Evolutionary conservation across 2,329 filamentous ascomycete genomes (phyloP), one percentile per base, ranked within the genome.

Genomic region (Claviceps monticola): DNA sequence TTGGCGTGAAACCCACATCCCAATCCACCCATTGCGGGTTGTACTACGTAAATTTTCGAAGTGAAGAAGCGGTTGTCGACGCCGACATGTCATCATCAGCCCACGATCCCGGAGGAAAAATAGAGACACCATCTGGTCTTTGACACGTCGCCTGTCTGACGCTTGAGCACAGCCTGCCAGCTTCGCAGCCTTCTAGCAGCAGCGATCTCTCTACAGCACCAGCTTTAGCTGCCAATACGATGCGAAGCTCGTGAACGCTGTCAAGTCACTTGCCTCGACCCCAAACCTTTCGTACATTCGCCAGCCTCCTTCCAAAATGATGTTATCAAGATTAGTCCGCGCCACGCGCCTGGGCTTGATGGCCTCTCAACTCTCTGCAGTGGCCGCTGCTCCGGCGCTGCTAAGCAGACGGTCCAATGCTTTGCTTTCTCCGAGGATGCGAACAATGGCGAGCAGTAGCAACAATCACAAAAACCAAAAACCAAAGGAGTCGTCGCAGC

Each of bases 321-420:
- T 78, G 57, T 55, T 73, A 61, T 65, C 63, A 29, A 57, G 61
- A 62, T 57, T 64, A 57, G 64, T 61, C 56, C 61, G 60, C 55
- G 61, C 62, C 53, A 60, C 64, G 53, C 59, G 64, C 56, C 58
- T 67, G 59, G 65, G 62, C 58, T 58, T 62, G 59, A 57, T 59
- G 54, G 58, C 61, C 47, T 58, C 61, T 51, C 62, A 60, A 46
- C 54, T 62, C 45, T 57, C 63, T 47, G 58, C 57, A 48, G 59
- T 60, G 29, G 57, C 58, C 50, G 56, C 58, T 50, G 52, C 59
- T 9, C 54, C 63, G n/a, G 34, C 56, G 37, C 50, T 64, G 19
- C 60, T 62, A 56, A 54, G 55, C 39, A 62, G 58, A 51, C 58
- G 61, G 37, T 45, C 56, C 7, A 50, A 53, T 16, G 52, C 56